Conservation (phyloP, 2,329 filamentous ascomycete genomes). For the Myriosclerotinia curreyana region DNA sequence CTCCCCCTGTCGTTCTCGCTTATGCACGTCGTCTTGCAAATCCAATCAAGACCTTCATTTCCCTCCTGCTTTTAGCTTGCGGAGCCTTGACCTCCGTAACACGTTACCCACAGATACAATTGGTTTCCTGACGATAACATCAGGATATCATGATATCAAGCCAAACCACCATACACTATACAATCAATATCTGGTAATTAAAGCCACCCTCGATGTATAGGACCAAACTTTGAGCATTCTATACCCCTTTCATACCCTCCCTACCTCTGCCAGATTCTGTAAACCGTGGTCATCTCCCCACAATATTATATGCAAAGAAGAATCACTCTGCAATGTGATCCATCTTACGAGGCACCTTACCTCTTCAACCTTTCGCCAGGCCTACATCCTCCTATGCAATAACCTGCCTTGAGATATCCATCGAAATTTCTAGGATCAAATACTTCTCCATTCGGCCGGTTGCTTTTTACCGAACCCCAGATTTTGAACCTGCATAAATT, state of each 20-base stretch:
- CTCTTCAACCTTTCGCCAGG: neutral
- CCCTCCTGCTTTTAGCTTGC: neutral
- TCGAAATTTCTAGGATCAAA: neutral
- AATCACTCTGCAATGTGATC: constrained; percentile 19
- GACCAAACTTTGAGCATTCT: neutral
- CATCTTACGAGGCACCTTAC: constrained; percentile 2
- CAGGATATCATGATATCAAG: constrained; percentile 6
- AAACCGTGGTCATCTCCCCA: constrained; percentile 19
- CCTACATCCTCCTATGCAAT: neutral
- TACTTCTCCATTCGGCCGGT: constrained; percentile 26
- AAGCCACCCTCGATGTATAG: constrained; percentile 1
- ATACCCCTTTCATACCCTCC: neutral
- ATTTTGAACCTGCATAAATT: constrained; percentile 36
- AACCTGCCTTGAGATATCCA: constrained; percentile 1
- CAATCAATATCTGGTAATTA: constrained; percentile 6
- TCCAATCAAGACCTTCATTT: constrained; percentile 13
- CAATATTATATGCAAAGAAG: constrained; percentile 15
- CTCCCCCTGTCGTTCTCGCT: constrained; percentile 12
- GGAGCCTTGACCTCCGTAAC: constrained; percentile 17
- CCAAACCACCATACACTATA: constrained; percentile 5
- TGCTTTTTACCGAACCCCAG: constrained; percentile 36
- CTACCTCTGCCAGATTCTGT: constrained; percentile 2
- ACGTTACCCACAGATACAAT: constrained; percentile 11
- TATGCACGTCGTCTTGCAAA: constrained; percentile 21
- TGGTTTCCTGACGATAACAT: constrained; percentile 1